Base-by-base conservation (phyloP, 495 filamentous ascomycete species). In the Daldinia vernicosa region DNA sequence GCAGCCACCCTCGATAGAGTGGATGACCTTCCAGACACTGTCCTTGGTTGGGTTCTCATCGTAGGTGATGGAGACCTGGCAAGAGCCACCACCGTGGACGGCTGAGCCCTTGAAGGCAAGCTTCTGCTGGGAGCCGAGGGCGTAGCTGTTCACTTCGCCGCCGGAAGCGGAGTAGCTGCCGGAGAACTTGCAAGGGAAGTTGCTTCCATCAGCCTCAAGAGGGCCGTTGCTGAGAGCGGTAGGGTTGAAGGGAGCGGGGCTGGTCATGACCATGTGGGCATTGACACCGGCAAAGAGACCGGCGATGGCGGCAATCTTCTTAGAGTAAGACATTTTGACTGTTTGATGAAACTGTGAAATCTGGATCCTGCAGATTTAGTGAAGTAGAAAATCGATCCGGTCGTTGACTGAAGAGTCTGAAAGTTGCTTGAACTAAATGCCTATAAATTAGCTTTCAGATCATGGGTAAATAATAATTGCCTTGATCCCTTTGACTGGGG, bases 1-100 rank as follows among this genome's bases (percentile, higher is more conserved):
- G 79, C 93, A 97, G 52, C 90, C 91, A 45, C 92, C 92, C 47
- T 92, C 82, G 51, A 97, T 90, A 6, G 91, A 93, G 77, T 97
- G 88, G 72, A 96, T 92, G 72, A 96, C 94, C 78, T 92, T 90
- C 82, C 87, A 97, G 2, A 71, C 66, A 71, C 88, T 87, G 74
- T 85, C 80, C 71, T 84, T 84, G 67, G 80, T 87, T 4, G 89
- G 88, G 2, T 80, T 70, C 17, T 79, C 78, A 74, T 97, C 93
- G 76, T 94, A 93, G 26, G 93, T 94, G 77, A 97, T 85, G 12
- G 88, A 85, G 60, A 98, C 80, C 75, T 98, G 94, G 83, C 94
- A 97, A 14, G 93, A 95, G 12, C 94, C 94, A 53, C 94, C 94
- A 51, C 90, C 91, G 79, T 98, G 94, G 6, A 88, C 87, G 1